Evolutionary conservation across 805 yeast genomes (phyloP).

Genomic region (Saccharomycopsis sp.): DNA sequence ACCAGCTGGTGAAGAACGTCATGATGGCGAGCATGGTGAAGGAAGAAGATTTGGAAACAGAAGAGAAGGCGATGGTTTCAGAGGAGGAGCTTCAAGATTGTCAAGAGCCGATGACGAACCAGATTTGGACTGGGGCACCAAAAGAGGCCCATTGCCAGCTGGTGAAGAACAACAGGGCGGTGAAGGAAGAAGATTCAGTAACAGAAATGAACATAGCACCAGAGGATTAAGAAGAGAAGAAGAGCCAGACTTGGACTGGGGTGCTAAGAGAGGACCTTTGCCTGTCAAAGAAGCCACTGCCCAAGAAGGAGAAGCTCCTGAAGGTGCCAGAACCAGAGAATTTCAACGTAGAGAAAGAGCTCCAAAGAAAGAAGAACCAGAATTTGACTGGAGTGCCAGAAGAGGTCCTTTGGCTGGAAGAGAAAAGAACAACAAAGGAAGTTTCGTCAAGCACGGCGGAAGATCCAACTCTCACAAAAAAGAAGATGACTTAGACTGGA

Average conservation of each 20-base stretch:
- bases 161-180: constrained; percentile 1
- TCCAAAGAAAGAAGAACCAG: constrained; percentile 36
- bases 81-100: not conserved
- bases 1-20: not conserved
- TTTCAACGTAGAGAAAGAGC: constrained; percentile 17
- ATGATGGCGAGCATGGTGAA: not conserved
- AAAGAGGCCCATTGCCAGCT: constrained; percentile 20
- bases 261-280: constrained; percentile 22
- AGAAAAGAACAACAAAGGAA: not conserved
- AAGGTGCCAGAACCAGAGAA: not conserved
- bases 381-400: constrained; percentile 41
- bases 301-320: not conserved
- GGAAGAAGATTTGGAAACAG: constrained; percentile 1
- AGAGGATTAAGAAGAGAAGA: constrained; percentile 4
- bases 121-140: constrained; percentile 34
- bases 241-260: constrained; percentile 40
- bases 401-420: constrained; percentile 26
- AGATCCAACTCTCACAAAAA: constrained; percentile 1
- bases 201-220: not conserved
- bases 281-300: not conserved
- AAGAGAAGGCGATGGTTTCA: not conserved
- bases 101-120: constrained; percentile 28
- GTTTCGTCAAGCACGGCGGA: not conserved
- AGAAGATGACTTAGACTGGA: not conserved
- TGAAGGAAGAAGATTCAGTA: not conserved